Percentiles rank a stretch among this genome's conserved stretches.
Conservation (phyloP, 2,329 filamentous ascomycete genomes). For the Hymenotorrendiella dingleyae region DNA sequence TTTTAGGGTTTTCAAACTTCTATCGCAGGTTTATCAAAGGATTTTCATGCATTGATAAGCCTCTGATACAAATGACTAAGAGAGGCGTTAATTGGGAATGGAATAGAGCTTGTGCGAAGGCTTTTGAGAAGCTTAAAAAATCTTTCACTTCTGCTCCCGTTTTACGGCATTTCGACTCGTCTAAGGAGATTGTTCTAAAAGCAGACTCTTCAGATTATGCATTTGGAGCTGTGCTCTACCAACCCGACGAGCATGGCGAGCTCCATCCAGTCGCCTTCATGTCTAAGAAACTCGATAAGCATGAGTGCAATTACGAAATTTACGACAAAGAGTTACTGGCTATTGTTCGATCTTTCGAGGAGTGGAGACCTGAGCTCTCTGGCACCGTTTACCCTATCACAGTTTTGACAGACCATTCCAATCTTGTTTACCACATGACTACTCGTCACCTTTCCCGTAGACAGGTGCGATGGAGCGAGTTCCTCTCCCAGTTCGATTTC, state of each 20-base stretch:
- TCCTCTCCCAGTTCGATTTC: background rate
- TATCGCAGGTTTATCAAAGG: slow-evolving; percentile 3
- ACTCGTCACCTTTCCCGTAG: background rate
- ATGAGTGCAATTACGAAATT: background rate
- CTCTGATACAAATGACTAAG: background rate
- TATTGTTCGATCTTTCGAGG: background rate
- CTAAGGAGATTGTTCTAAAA: background rate
- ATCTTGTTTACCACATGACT: background rate
- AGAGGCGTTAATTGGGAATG: background rate
- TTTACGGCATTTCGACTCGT: background rate
- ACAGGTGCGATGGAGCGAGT: background rate
- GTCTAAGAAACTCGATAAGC: background rate
- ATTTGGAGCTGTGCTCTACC: background rate
- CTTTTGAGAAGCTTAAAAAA: background rate
- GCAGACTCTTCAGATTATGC: background rate
- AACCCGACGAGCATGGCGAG: background rate
- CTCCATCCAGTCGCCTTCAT: background rate
- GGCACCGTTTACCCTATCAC: background rate
- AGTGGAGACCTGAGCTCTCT: background rate
- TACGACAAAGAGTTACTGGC: slow-evolving; percentile 1
- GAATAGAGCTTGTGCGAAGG: background rate
- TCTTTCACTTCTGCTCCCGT: background rate
- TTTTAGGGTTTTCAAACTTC: slow-evolving; percentile 12
- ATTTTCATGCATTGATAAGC: background rate
- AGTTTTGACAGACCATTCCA: background rate